phyloP scores from a whole-genome alignment of 495 filamentous ascomycete genomes.

The Rhizodiscina lignyota region DNA sequence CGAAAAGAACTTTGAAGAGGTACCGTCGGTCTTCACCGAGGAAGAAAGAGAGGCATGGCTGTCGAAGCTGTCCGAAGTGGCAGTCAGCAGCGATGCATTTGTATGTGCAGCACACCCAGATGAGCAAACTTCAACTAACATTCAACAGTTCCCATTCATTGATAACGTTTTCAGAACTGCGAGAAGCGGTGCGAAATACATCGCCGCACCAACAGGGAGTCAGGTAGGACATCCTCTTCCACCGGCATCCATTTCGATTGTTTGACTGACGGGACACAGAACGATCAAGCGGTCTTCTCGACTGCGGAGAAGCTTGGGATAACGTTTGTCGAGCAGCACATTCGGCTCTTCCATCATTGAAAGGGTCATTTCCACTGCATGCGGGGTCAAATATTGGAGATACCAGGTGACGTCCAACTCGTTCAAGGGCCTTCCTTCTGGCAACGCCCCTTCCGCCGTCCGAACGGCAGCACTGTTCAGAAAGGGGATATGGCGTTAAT shows the following conservation, averaged over 20 bases:
- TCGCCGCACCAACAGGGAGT: slow-evolving; percentile 83
- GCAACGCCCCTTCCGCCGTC: no score
- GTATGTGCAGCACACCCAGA: no score
- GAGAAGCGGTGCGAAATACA: slow-evolving; percentile 83
- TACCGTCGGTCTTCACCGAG: slow-evolving; percentile 65
- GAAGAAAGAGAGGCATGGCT: slow-evolving; percentile 79
- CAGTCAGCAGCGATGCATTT: slow-evolving; percentile 85
- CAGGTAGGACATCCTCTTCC: no score
- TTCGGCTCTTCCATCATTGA: slow-evolving; percentile 77
- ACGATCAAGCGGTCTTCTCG: slow-evolving; percentile 73
- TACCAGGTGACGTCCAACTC: no score
- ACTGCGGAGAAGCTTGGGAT: slow-evolving; percentile 89
- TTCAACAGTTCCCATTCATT: slow-evolving; percentile 74
- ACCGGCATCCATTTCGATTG: no score
- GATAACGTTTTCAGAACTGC: slow-evolving; percentile 90
- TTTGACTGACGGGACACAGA: no score
- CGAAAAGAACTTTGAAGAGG: slow-evolving; percentile 79
- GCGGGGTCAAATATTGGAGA: no score
- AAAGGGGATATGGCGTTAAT: no score
- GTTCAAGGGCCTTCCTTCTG: no score
- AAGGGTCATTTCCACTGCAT: no score
- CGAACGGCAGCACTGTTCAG: no score
- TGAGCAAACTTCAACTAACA: slow-evolving; percentile 30
- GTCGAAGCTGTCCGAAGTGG: slow-evolving; percentile 61
- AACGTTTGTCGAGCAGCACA: slow-evolving; percentile 76